Evolutionary conservation across 2,329 filamentous ascomycete species (phyloP).

Genomic region (Fusarium nelsonii): DNA sequence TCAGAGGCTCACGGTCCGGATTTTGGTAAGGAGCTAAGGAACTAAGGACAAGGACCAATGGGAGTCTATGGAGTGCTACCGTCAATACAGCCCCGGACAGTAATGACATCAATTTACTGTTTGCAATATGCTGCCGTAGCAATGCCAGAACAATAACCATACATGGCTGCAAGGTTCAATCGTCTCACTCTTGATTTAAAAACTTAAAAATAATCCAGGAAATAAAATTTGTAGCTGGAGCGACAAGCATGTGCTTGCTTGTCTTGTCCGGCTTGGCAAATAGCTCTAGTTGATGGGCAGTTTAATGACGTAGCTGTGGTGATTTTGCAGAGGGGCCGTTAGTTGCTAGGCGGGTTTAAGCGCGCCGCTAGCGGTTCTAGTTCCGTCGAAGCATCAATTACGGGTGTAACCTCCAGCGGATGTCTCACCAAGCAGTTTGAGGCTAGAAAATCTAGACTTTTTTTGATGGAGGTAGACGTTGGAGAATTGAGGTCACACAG

Average conservation of each 20-base stretch:
- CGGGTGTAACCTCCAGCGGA: neutral
- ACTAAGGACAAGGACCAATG: neutral
- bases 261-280: conserved; percentile 9
- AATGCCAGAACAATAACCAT: neutral
- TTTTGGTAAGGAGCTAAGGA: neutral
- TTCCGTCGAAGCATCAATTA: neutral
- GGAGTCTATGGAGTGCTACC: neutral
- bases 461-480: neutral
- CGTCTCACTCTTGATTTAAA: neutral
- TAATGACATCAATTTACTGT: neutral
- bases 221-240: neutral
- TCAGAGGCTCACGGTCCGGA: neutral
- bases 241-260: conserved; percentile 24
- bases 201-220: neutral
- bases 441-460: neutral
- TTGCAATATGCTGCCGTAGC: neutral
- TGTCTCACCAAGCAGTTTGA: conserved; percentile 4
- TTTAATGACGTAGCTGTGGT: conserved; percentile 27
- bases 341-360: conserved; percentile 4
- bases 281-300: neutral
- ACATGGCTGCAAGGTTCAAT: neutral
- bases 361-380: conserved; percentile 20
- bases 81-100: neutral
- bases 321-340: neutral
- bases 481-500: no score